Evolutionary conservation across 1,139 yeast species (phyloP).

Genomic region (Wickerhamomyces sp.): DNA sequence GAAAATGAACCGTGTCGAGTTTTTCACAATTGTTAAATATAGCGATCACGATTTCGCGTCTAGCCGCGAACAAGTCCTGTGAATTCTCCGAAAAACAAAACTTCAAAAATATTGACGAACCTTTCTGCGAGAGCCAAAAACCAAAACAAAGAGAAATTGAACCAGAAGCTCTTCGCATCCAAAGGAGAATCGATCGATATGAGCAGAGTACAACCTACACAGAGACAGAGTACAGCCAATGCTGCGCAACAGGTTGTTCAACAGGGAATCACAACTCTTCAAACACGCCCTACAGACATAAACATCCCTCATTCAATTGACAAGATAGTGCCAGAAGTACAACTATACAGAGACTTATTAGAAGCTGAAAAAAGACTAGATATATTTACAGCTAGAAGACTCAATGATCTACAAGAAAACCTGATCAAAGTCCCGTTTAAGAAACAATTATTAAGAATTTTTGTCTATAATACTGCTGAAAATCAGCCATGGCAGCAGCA

Average conservation of each 20-base stretch:
- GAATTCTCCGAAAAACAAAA: too few relatives aligned
- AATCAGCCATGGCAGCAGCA: slow-evolving; percentile 85
- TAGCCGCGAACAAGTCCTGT: too few relatives aligned
- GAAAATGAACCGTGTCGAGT: too few relatives aligned
- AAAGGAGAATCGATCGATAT: neutral
- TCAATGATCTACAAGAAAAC: slow-evolving; percentile 79
- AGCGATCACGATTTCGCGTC: too few relatives aligned
- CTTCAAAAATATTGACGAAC: too few relatives aligned
- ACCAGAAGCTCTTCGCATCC: neutral
- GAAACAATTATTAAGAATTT: slow-evolving; percentile 64
- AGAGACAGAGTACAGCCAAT: neutral
- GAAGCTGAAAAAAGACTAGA: slow-evolving; percentile 81
- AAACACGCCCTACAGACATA: slow-evolving; percentile 24
- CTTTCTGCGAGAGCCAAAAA: too few relatives aligned
- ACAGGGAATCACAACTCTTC: slow-evolving; percentile 14
- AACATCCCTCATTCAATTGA: slow-evolving; percentile 21
- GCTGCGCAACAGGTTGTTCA: slow-evolving; percentile 12
- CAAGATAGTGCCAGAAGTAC: slow-evolving; percentile 65
- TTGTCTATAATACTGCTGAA: slow-evolving; percentile 74
- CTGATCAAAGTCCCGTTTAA: slow-evolving; percentile 40
- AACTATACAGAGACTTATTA: slow-evolving; percentile 59
- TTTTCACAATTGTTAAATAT: too few relatives aligned
- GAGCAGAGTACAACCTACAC: neutral
- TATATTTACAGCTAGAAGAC: slow-evolving; percentile 73
- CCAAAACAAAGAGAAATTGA: too few relatives aligned